Base-by-base conservation (phyloP, 495 filamentous ascomycete genomes). In the Hyaloscypha finlandica region DNA sequence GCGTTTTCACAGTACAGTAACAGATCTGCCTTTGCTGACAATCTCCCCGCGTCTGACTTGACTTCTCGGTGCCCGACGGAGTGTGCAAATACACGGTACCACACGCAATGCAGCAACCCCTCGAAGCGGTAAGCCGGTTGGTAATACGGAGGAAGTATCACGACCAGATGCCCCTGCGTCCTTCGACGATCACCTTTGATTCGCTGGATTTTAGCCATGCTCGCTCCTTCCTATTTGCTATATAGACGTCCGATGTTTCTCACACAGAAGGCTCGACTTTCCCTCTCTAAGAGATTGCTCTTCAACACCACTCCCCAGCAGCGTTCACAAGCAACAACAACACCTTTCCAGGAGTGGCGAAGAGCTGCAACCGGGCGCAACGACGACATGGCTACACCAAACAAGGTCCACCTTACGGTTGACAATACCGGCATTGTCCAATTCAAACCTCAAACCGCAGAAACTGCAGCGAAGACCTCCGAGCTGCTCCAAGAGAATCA, bases 401-500 rank as follows among this genome's bases (percentile, higher is more conserved):
- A 78, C 42, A 84, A 80, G n/a, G 82, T 94, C 59, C 74, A 85
- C 32, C 78, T 94, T 56, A 77, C 80, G 2, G 76, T 83, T 2
- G 74, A 81, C 14, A 81, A 90, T 69, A 78, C 80, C 3, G 89
- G 90, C 2, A 77, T 88, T 29, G 90, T 84, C 71, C 67, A 66
- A 9, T 78, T 78, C 57, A 71, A 81, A 16, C 72, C 78, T 1
- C 80, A 88, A 39, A 85, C 78, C 22, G 76, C 82, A 11, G 87
- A 88, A 42, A 79, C 85, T 0, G 89, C 92, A 3, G 78, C 81
- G 53, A 84, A 77, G 45, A 82, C 81, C 2, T 88, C 86, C 22
- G 81, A 90, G 68, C 76, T 94, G 1, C 76, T 97, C 58, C 89
- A 94, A 71, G 78, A 90, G 55, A 91, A 96, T 70, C 82, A 93